Evolutionary conservation across 2,329 filamentous ascomycete genomes (phyloP).

Genomic region (Cercospora canescens): DNA sequence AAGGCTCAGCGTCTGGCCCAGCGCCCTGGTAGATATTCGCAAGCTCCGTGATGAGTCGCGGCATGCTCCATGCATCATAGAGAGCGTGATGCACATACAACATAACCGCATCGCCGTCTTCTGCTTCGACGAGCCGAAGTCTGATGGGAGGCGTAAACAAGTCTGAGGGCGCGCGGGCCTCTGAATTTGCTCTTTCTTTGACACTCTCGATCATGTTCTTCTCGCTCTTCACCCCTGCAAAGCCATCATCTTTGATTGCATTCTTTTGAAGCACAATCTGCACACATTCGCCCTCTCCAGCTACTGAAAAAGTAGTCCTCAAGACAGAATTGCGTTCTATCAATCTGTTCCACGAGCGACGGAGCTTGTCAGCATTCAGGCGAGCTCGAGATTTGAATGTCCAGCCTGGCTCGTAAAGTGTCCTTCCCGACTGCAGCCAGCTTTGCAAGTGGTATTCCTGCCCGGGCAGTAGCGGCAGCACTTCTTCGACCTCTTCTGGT

Average conservation of each 20-base stretch:
- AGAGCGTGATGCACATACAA: constrained; percentile 19
- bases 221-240: not conserved
- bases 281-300: not conserved
- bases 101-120: constrained; percentile 17
- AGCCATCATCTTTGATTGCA: constrained; percentile 4
- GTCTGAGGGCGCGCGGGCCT: constrained; percentile 13
- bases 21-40: constrained; percentile 4
- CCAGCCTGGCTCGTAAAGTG: constrained; percentile 20
- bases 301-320: constrained; percentile 15
- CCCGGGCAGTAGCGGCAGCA: constrained; percentile 17
- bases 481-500: constrained; percentile 9
- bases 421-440: constrained; percentile 17
- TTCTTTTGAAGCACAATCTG: constrained; percentile 12
- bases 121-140: constrained; percentile 10
- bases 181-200: constrained; percentile 3
- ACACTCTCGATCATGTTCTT: constrained; percentile 6
- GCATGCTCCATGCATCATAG: constrained; percentile 23
- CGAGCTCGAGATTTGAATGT: constrained; percentile 5
- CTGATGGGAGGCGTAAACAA: constrained; percentile 16
- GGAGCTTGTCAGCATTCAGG: constrained; percentile 4
- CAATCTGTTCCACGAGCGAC: constrained; percentile 11
- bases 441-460: constrained; percentile 17
- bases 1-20: constrained; percentile 1
- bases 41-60: constrained; percentile 12
- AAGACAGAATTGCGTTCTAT: constrained; percentile 15